Percentiles rank a stretch among this genome's conserved stretches.
These are phyloP conservation scores for Chlamydomonas schloesseri DNA, from an alignment of 139 green algal genomes.

Conservation along the genomic window DNA sequence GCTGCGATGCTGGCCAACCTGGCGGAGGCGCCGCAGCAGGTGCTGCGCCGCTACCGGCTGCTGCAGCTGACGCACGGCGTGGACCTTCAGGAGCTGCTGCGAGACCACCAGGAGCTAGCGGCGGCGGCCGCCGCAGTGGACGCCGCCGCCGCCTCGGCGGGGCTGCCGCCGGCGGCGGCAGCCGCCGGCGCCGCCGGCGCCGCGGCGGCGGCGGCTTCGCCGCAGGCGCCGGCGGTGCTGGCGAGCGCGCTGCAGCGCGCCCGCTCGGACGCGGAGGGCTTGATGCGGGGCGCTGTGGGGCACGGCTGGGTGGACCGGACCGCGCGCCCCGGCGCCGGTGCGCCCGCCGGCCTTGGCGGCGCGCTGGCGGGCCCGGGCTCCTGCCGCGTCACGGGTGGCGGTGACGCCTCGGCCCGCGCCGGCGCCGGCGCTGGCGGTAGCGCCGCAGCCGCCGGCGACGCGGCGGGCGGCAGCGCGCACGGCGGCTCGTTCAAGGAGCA, in stretches of 20 bases:
- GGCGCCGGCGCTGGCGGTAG: neutral
- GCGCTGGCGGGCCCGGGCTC: neutral
- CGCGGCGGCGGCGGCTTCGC: neutral
- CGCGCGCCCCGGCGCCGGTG: no score
- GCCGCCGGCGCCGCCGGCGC: neutral
- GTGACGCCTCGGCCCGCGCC: no score
- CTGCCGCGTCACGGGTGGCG: neutral
- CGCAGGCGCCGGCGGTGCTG: no score
- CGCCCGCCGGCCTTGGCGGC: neutral
- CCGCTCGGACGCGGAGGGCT: no score
- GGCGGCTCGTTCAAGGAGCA: neutral
- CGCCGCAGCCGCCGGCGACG: neutral
- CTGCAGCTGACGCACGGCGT: conserved; percentile 39
- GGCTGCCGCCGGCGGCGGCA: no score
- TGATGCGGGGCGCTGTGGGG: no score
- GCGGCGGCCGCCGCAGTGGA: neutral
- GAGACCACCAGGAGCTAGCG: conserved; percentile 21
- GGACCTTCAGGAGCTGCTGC: conserved; percentile 34
- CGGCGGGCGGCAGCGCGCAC: no score
- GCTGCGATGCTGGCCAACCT: conserved; percentile 17
- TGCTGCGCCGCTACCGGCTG: conserved; percentile 32
- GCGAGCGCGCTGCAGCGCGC: no score
- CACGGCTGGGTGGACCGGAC: neutral
- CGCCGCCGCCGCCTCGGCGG: no score
- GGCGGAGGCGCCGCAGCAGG: conserved; percentile 24